Evolutionary conservation across 1,139 yeast species (phyloP).

Genomic region (Candida freyschussii): DNA sequence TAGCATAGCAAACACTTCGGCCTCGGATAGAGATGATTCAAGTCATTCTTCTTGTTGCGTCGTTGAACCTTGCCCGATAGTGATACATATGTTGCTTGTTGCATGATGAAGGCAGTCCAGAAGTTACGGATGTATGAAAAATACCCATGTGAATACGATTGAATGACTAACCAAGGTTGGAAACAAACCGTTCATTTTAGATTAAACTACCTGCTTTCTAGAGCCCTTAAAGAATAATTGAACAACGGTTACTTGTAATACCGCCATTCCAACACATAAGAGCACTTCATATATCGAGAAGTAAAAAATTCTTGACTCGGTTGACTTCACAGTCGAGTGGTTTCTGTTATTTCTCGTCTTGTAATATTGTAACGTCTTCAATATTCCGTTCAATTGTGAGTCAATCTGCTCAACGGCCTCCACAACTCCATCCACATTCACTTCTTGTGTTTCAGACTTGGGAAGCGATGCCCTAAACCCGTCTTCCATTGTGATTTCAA

Average conservation of each 20-base stretch:
- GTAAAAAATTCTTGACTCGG: slow-evolving; percentile 81
- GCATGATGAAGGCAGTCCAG: no score
- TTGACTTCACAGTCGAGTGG: slow-evolving; percentile 84
- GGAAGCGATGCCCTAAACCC: slow-evolving; percentile 69
- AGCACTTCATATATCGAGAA: slow-evolving; percentile 78
- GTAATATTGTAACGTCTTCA: slow-evolving; percentile 71
- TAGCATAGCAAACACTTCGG: no score
- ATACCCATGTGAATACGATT: no score
- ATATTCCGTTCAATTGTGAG: slow-evolving; percentile 56
- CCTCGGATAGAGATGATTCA: no score
- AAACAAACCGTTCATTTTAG: no score
- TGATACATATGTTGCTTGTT: no score
- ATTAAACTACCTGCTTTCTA: slow-evolving; percentile 72
- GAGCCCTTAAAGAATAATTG: slow-evolving; percentile 84
- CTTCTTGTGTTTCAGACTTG: slow-evolving; percentile 29
- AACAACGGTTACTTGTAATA: slow-evolving; percentile 75
- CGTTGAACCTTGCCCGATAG: no score
- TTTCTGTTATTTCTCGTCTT: slow-evolving; percentile 91
- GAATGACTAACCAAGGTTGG: no score
- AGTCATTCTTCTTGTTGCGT: no score
- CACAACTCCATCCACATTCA: slow-evolving; percentile 61
- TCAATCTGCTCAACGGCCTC: slow-evolving; percentile 59
- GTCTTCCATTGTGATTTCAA: slow-evolving; percentile 65
- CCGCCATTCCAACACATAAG: slow-evolving; percentile 82
- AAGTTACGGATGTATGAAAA: no score